phyloP scores from a whole-genome alignment of 129 eudicot genomes.

The carrot (Daucus carota) region DNA sequence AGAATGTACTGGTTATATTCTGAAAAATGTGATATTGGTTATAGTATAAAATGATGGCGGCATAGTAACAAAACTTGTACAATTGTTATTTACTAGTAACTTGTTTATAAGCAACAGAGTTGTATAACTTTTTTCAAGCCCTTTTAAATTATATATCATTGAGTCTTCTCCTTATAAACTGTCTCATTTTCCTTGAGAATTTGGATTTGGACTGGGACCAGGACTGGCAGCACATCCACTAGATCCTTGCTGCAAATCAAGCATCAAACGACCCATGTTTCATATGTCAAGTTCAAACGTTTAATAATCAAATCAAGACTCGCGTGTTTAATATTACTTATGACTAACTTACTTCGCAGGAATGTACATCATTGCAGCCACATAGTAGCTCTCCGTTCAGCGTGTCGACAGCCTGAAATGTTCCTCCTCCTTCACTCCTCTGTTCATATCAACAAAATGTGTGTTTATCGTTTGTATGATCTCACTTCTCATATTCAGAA shows the following conservation, averaged over 20 bases:
- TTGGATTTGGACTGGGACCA: neutral
- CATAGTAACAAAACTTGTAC: neutral
- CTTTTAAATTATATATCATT: neutral
- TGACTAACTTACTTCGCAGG: constrained; percentile 45
- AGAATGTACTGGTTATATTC: no score
- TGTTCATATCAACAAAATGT: constrained; percentile 10
- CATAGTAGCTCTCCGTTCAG: constrained; percentile 66
- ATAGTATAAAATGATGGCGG: neutral
- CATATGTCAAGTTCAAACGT: neutral
- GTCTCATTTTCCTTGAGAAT: neutral
- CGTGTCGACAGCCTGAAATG: constrained; percentile 54
- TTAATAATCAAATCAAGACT: neutral
- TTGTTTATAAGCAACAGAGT: neutral
- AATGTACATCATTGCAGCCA: constrained; percentile 53
- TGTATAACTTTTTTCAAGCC: neutral
- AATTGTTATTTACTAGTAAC: neutral
- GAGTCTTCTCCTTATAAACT: neutral
- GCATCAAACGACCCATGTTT: neutral
- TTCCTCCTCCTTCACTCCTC: constrained; percentile 92
- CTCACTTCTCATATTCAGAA: neutral
- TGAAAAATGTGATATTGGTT: no score
- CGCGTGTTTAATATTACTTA: neutral
- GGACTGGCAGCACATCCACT: neutral
- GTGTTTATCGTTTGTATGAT: neutral
- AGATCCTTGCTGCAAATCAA: constrained; percentile 2